Conservation (phyloP, 2,329 filamentous ascomycete genomes). For the Emergomyces orientalis region DNA sequence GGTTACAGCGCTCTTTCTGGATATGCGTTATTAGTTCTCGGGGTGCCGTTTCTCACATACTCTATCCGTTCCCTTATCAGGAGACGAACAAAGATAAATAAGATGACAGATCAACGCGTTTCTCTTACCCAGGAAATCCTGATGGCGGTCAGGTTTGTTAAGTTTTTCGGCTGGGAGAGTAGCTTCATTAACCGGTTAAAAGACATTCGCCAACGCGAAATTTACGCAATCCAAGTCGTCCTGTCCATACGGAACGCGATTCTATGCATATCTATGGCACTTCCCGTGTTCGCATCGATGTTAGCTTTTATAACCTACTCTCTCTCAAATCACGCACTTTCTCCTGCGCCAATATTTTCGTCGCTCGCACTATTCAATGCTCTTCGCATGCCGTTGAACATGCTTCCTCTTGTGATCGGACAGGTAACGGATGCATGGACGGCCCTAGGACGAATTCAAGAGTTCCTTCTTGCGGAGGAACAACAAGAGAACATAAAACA, state of each 20-base stretch:
- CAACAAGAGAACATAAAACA: slow-evolving; percentile 59
- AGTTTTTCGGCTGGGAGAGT: slow-evolving; percentile 92
- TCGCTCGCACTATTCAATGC: slow-evolving; percentile 91
- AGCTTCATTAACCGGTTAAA: slow-evolving; percentile 71
- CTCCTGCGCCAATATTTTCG: slow-evolving; percentile 76
- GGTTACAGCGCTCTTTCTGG: slow-evolving; percentile 84
- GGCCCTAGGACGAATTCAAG: slow-evolving; percentile 74
- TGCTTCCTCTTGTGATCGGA: slow-evolving; percentile 78
- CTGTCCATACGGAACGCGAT: slow-evolving; percentile 77
- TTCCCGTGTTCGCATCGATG: slow-evolving; percentile 94
- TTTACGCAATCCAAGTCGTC: slow-evolving; percentile 72
- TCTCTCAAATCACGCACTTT: slow-evolving; percentile 55
- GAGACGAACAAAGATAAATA: slow-evolving; percentile 74
- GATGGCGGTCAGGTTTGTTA: slow-evolving; percentile 86
- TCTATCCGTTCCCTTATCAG: slow-evolving; percentile 69
- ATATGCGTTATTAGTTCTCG: slow-evolving; percentile 70
- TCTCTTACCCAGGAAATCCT: slow-evolving; percentile 87
- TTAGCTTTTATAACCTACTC: slow-evolving; percentile 77
- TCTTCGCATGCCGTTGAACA: slow-evolving; percentile 77
- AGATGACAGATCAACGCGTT: slow-evolving; percentile 85
- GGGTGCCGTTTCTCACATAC: slow-evolving; percentile 65
- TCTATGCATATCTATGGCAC: slow-evolving; percentile 68
- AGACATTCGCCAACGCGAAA: slow-evolving; percentile 65
- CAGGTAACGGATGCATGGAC: slow-evolving; percentile 84
- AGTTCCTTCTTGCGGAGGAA: slow-evolving; percentile 81